Base-by-base conservation (phyloP, 2,329 filamentous ascomycete genomes). In the Paracorniculantispora psalliotae region DNA sequence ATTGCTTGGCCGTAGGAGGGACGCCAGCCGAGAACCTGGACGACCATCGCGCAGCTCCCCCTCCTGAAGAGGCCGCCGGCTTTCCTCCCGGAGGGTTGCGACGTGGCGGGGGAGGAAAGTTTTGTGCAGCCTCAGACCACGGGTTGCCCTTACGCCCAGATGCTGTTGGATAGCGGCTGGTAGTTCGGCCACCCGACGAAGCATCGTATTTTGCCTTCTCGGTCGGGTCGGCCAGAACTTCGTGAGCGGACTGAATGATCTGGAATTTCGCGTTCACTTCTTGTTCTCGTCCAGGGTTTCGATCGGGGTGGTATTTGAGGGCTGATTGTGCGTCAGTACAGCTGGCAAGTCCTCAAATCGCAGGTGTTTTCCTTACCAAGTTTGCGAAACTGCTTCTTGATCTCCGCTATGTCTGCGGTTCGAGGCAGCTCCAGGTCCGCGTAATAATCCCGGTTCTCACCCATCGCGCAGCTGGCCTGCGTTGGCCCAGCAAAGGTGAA, bases 371-470 rank as follows among this genome's bases (percentile, higher is more conserved):
- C 17, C 79, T 60, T 76, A 91, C 89, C 89, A 68, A 96, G 82
- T 72, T 91, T 92, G 65, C 89, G 84, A 73, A 92, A 96, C 67
- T 92, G 88, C 73, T 88, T 94, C 77, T 91, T 93, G 70, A 96
- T 86, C 43, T 94, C 90, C 30, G 86, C 83, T 46, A 85, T 75
- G 64, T 88, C 85, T 56, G 90, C 90, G 66, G 81, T 82, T 12
- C 82, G 77, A 2, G 84, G 73, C 59, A 96, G 75, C 63, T 90
- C 90, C 58, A 96, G 80, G 75, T 96, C 91, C 62, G 86, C 88
- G 75, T 96, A 96, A 74, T 94, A 94, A 74, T 96, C 89, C 67
- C 85, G 83, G 66, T 80, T 82, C 59, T 68, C 62, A 19, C 66
- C 72, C 73, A 75, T 75, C 62, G 35, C 59, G 30, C 52, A 23